These are phyloP conservation scores for Flaveria ramosissima DNA, from an alignment of 129 eudicot genomes.

Conservation along the genomic window DNA sequence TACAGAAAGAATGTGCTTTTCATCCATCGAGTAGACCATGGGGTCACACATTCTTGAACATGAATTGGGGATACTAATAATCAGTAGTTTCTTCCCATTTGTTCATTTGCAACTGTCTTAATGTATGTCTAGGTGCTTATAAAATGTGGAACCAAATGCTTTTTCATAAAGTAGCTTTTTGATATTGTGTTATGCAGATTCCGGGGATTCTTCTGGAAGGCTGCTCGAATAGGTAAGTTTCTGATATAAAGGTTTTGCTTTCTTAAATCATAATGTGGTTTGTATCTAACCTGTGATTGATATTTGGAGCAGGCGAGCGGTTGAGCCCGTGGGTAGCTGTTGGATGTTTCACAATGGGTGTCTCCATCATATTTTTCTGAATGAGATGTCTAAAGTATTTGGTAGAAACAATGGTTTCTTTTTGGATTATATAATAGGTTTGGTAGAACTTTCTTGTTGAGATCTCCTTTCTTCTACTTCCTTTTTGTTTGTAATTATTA, in stretches of 20 bases:
- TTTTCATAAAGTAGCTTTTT: not conserved
- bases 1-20: not conserved
- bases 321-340: conserved; percentile 94
- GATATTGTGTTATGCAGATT: conserved; percentile 52
- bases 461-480: conserved; percentile 2
- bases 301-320: conserved; percentile 73
- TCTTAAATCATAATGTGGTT: not conserved
- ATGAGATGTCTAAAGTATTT: not conserved
- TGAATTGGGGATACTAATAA: not conserved
- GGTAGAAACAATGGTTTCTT: conserved; percentile 10
- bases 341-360: conserved; percentile 93
- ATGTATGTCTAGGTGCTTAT: too few species aligned
- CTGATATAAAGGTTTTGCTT: not conserved
- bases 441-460: conserved; percentile 27
- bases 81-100: not conserved
- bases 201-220: conserved; percentile 95
- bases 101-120: not conserved
- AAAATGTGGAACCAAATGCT: too few species aligned
- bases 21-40: not conserved
- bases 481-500: conserved; percentile 11
- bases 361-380: conserved; percentile 87
- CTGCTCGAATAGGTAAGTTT: conserved; percentile 77
- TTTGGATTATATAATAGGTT: conserved; percentile 17
- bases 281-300: not conserved
- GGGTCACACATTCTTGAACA: conserved; percentile 9